phyloP scores from a whole-genome alignment of 208 protist species.

The Trypanosoma vivax region DNA sequence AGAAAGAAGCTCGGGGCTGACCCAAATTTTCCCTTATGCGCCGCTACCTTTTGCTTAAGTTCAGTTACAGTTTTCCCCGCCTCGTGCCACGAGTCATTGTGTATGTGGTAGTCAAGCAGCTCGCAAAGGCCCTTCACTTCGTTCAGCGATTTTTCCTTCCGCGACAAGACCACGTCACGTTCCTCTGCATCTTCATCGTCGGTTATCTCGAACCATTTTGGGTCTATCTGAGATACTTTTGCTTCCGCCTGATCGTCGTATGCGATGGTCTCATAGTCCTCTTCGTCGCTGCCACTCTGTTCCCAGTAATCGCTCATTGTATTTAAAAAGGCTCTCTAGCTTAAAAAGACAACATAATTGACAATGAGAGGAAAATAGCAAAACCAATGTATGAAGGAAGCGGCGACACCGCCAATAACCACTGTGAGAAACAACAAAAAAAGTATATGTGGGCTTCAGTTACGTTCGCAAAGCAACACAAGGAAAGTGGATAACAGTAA shows the following conservation, averaged over 20 bases:
- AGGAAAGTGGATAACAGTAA: too few species aligned
- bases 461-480: too few species aligned
- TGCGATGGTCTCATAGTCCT: constrained; percentile 25
- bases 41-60: constrained; percentile 12
- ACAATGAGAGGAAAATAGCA: too few species aligned
- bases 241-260: constrained; percentile 35
- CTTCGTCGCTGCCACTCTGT: constrained; percentile 43
- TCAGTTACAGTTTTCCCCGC: constrained; percentile 26
- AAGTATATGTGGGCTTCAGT: too few species aligned
- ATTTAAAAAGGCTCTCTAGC: not conserved
- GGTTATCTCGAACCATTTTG: constrained; percentile 69
- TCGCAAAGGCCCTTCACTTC: constrained; percentile 44
- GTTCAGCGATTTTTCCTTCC: constrained; percentile 47
- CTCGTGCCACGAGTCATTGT: constrained; percentile 20
- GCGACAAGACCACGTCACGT: constrained; percentile 38
- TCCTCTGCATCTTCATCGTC: constrained; percentile 73
- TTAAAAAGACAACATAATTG: too few species aligned
- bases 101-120: constrained; percentile 44
- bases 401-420: too few species aligned
- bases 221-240: constrained; percentile 46
- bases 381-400: too few species aligned
- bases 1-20: constrained; percentile 26
- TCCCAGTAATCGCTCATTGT: constrained; percentile 38
- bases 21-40: constrained; percentile 54
- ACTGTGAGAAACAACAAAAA: too few species aligned